Percentiles rank a stretch among this genome's conserved stretches.
Conservation (phyloP, 257 asterid species). For the Apocynum venetum region DNA sequence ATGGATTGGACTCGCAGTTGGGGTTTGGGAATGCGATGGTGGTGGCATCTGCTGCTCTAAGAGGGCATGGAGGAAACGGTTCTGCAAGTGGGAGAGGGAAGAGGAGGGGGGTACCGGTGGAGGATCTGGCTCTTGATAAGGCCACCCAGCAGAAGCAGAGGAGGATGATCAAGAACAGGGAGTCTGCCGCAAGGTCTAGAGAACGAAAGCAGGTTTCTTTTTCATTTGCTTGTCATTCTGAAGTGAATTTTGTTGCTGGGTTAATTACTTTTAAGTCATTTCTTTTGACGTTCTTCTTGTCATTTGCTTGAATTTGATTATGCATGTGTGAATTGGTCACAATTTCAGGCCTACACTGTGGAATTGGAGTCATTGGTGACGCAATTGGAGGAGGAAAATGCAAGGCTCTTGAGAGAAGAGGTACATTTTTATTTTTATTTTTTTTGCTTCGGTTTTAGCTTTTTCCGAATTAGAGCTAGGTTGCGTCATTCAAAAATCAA, state of each 20-base stretch:
- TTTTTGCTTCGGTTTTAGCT: neutral
- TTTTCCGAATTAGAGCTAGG: neutral
- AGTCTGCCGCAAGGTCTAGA: constrained; percentile 95
- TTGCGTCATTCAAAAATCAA: neutral
- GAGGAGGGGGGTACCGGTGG: constrained; percentile 60
- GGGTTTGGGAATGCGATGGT: constrained; percentile 54
- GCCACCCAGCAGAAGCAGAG: constrained; percentile 98
- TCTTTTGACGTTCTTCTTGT: neutral
- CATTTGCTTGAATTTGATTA: constrained; percentile 1
- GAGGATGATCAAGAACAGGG: constrained; percentile 95
- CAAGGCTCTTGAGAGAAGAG: constrained; percentile 68
- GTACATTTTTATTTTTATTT: constrained; percentile 23
- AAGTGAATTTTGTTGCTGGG: neutral
- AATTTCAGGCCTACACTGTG: constrained; percentile 72
- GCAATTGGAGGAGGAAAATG: constrained; percentile 80
- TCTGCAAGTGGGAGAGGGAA: constrained; percentile 68
- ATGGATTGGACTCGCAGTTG: constrained; percentile 48
- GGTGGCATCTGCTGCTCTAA: constrained; percentile 17
- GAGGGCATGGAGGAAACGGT: constrained; percentile 19
- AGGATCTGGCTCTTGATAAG: constrained; percentile 72
- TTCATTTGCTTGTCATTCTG: neutral
- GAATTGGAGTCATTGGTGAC: constrained; percentile 86
- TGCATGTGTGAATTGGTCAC: constrained; percentile 14
- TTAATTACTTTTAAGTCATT: neutral
- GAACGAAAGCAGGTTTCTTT: constrained; percentile 83